phyloP scores from a whole-genome alignment of 306 rosid genomes.

The Quercus alba region DNA sequence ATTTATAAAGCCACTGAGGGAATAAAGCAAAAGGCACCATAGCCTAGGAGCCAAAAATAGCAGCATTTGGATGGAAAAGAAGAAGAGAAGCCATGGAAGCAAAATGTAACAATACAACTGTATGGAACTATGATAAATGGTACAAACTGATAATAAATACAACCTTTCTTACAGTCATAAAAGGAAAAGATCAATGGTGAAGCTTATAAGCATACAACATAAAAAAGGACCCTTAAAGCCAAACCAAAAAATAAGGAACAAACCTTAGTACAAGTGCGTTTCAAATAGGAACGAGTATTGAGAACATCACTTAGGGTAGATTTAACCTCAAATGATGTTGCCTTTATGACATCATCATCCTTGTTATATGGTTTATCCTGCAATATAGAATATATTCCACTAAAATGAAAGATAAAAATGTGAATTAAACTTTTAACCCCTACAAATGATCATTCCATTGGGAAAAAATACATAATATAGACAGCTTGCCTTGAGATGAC shows the following conservation, averaged over 20 bases:
- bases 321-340: slow-evolving; percentile 94
- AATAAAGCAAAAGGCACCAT: slow-evolving; percentile 6
- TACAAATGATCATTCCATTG: background rate
- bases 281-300: slow-evolving; percentile 95
- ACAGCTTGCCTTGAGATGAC: slow-evolving; percentile 83
- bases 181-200: background rate
- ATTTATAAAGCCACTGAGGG: background rate
- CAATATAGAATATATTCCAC: slow-evolving; percentile 20
- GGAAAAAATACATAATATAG: slow-evolving; percentile 6
- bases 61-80: slow-evolving; percentile 2
- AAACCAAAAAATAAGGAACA: background rate
- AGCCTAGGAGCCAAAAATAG: slow-evolving; percentile 5
- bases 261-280: slow-evolving; percentile 89
- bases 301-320: slow-evolving; percentile 92
- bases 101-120: background rate
- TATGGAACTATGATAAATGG: background rate
- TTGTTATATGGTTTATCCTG: slow-evolving; percentile 89
- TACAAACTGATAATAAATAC: background rate
- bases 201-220: slow-evolving; percentile 11
- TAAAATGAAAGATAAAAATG: background rate
- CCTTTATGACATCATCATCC: slow-evolving; percentile 92
- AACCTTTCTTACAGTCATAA: background rate
- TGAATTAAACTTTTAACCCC: background rate
- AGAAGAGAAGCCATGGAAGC: background rate
- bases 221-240: slow-evolving; percentile 11